Conservation (phyloP, 768 basidiomycete species). For the Calvatia gigantea region DNA sequence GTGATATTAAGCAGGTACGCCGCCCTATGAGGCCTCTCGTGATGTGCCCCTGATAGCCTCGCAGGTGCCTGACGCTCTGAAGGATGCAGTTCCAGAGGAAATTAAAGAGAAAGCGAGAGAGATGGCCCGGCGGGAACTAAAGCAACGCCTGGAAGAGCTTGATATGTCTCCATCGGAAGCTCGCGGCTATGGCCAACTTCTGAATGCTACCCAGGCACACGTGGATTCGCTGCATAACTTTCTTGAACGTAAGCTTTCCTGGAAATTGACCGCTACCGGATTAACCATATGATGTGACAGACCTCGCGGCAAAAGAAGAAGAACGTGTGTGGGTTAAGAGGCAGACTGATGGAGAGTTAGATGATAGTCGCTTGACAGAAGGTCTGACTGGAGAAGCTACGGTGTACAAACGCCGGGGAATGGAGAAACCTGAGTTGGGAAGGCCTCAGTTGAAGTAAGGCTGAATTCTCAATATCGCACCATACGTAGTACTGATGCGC, state of each 20-base stretch:
- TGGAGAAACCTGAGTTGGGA: constrained; percentile 67
- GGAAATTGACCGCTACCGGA: neutral
- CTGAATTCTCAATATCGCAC: neutral
- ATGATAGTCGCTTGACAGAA: constrained; percentile 63
- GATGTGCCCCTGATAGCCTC: neutral
- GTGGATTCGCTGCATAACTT: constrained; percentile 57
- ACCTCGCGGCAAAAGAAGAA: constrained; percentile 65
- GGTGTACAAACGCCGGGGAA: constrained; percentile 66
- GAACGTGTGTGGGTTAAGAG: constrained; percentile 71
- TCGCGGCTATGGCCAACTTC: constrained; percentile 47
- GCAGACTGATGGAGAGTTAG: constrained; percentile 68
- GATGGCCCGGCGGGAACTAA: constrained; percentile 63
- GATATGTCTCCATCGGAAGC: constrained; percentile 58
- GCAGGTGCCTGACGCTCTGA: constrained; percentile 29
- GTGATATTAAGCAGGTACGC: constrained; percentile 57
- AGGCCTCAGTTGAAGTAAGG: constrained; percentile 64
- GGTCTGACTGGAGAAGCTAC: constrained; percentile 66
- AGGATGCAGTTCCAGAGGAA: constrained; percentile 56
- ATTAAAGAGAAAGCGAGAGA: constrained; percentile 60
- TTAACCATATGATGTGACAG: constrained; percentile 25
- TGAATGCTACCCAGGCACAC: constrained; percentile 55
- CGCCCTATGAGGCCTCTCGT: neutral
- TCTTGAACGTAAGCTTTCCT: constrained; percentile 52
- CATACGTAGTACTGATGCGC: neutral
- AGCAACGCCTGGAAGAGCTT: constrained; percentile 57